Percentiles rank a stretch among this genome's conserved stretches.
These are phyloP conservation scores for Heliocybe sulcata DNA, from an alignment of 1,284 basidiomycete genomes.

Conservation along the genomic window DNA sequence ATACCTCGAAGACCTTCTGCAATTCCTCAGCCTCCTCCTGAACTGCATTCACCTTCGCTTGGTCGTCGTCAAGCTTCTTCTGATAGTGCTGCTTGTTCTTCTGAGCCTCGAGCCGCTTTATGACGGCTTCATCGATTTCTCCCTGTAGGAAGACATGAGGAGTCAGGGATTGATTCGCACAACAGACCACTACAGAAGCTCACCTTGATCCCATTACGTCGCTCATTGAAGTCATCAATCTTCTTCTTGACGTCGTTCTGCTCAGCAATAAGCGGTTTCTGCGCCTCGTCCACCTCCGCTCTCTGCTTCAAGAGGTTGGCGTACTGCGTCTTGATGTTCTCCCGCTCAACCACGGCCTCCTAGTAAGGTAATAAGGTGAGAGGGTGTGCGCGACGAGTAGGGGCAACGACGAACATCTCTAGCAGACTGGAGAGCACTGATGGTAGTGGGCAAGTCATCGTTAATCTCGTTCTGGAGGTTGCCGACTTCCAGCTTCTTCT, in stretches of 20 bases:
- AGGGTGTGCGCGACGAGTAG: neutral
- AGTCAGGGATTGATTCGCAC: neutral
- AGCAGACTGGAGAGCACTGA: constrained; percentile 34
- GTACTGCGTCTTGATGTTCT: constrained; percentile 40
- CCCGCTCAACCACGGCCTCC: constrained; percentile 51
- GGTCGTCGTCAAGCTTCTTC: constrained; percentile 39
- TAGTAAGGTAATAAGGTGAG: constrained; percentile 16
- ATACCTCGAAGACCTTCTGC: constrained; percentile 53
- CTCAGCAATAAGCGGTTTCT: constrained; percentile 31
- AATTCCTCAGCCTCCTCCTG: constrained; percentile 39
- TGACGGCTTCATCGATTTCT: constrained; percentile 29
- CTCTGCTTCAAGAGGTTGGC: constrained; percentile 34
- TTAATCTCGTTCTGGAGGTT: constrained; percentile 54
- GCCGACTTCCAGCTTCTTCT: constrained; percentile 25
- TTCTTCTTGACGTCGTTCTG: constrained; percentile 36
- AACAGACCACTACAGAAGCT: constrained; percentile 11
- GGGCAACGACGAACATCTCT: constrained; percentile 1
- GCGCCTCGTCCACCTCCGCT: constrained; percentile 32
- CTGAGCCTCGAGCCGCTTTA: constrained; percentile 39
- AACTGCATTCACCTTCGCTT: constrained; percentile 30
- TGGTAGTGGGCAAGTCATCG: constrained; percentile 67
- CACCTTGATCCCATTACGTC: constrained; percentile 32
- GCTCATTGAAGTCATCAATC: constrained; percentile 40
- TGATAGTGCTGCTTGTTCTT: constrained; percentile 35
- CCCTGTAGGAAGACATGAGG: constrained; percentile 1